Percentiles rank a stretch among this genome's conserved stretches.
These are phyloP conservation scores for Kwoniella mangroviensis DNA, from an alignment of 768 basidiomycete genomes.

Conservation along the genomic window DNA sequence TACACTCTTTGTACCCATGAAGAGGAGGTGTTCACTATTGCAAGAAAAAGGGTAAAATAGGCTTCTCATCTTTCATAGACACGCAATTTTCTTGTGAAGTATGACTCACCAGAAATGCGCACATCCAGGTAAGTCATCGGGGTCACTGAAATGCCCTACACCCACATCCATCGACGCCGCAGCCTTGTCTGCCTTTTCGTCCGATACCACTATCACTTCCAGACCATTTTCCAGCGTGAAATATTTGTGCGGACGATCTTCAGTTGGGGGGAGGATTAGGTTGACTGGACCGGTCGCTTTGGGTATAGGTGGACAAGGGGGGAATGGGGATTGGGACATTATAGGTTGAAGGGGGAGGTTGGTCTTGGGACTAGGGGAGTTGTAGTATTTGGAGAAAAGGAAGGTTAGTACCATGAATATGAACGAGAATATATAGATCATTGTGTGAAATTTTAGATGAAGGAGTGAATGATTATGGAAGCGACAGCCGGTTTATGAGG, in stretches of 20 bases:
- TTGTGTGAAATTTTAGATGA: background rate
- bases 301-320: slow-evolving; percentile 46
- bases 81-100: no score
- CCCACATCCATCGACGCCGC: slow-evolving; percentile 93
- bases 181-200: slow-evolving; percentile 86
- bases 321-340: slow-evolving; percentile 31
- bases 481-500: background rate
- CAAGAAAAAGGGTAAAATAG: background rate
- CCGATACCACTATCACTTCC: slow-evolving; percentile 81
- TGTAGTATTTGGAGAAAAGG: slow-evolving; percentile 1
- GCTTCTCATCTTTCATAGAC: no score
- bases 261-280: slow-evolving; percentile 53
- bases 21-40: slow-evolving; percentile 81
- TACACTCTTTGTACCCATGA: slow-evolving; percentile 74
- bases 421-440: background rate
- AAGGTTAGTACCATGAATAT: background rate
- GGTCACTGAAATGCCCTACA: slow-evolving; percentile 91
- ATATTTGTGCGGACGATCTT: slow-evolving; percentile 61
- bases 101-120: slow-evolving; percentile 58
- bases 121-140: slow-evolving; percentile 63
- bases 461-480: background rate
- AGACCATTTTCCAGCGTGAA: slow-evolving; percentile 87
- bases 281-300: slow-evolving; percentile 38
- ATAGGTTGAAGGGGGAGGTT: slow-evolving; percentile 14
- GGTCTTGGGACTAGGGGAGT: slow-evolving; percentile 9